phyloP scores from a whole-genome alignment of 2,329 filamentous ascomycete genomes.

The Metarhizium robertsii region DNA sequence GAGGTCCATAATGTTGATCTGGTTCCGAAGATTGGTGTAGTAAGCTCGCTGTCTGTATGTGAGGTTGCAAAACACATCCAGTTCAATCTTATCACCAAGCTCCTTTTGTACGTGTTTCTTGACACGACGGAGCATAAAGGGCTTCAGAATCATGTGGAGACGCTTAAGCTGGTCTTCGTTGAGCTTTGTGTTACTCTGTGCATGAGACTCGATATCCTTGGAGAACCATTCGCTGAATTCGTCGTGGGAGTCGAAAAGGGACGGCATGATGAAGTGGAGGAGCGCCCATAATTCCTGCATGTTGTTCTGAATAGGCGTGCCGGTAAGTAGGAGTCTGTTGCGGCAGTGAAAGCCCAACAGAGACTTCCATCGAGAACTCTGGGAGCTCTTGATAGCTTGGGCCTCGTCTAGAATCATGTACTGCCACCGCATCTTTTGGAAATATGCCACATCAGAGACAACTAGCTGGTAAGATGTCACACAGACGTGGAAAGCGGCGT shows the following conservation, averaged over 20 bases:
- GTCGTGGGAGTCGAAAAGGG: slow-evolving; percentile 87
- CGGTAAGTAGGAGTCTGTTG: slow-evolving; percentile 85
- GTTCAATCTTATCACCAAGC: slow-evolving; percentile 95
- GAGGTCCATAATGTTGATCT: slow-evolving; percentile 97
- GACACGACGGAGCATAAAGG: slow-evolving; percentile 98
- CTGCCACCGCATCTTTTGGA: slow-evolving; percentile 99
- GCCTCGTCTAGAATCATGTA: slow-evolving; percentile 99
- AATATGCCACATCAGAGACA: slow-evolving; percentile 91
- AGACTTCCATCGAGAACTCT: slow-evolving; percentile 95
- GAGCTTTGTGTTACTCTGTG: slow-evolving; percentile 97
- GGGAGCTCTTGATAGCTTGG: slow-evolving; percentile 96
- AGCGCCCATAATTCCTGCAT: slow-evolving; percentile 99
- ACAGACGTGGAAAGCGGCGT: slow-evolving; percentile 90
- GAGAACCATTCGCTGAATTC: slow-evolving; percentile 93
- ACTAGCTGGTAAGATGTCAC: slow-evolving; percentile 97
- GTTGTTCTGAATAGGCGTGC: slow-evolving; percentile 98
- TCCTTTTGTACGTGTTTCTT: slow-evolving; percentile 99
- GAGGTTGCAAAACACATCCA: slow-evolving; percentile 91
- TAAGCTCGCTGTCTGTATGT: slow-evolving; percentile 93
- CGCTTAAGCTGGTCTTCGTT: slow-evolving; percentile 97
- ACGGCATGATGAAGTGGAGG: slow-evolving; percentile 99
- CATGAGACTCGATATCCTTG: slow-evolving; percentile 95
- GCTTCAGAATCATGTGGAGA: slow-evolving; percentile 97
- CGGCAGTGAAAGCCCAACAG: slow-evolving; percentile 89
- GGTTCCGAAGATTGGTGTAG: slow-evolving; percentile 86